Base-by-base conservation (phyloP, 306 rosid species). In the Acacia confusa region DNA sequence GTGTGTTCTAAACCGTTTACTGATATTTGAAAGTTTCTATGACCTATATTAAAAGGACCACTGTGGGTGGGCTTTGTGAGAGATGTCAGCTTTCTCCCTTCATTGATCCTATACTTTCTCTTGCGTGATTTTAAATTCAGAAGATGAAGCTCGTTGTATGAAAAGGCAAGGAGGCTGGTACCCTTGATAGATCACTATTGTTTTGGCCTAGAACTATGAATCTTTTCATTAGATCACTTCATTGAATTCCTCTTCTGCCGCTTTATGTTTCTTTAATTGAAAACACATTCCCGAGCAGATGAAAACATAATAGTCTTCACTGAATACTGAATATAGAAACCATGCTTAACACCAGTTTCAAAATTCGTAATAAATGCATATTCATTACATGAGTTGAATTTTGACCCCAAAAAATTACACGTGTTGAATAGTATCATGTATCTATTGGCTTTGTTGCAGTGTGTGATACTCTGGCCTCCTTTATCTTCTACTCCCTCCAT, bases 181-280 rank as follows among this genome's bases (percentile, higher is more conserved):
- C 20, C 48, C 73, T 68, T 36, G 36, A 22, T 38, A 30, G 48
- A 71, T 82, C 12, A 38, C 24, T 64, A 47, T 48, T 47, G 17
- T 44, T 24, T 41, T 74, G 48, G 77, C 57, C 48, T 47, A 63
- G 53, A 9, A 78, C 43, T 50, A 4, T 64, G 67, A 20, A 25
- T 48, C 40, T 41, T 77, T 63, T 52, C n/a, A 63, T 64, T 72
- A n/a, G 34, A 77, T 52, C 70, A 41, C 76, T 65, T 64, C 20
- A 12, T 65, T 72, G 36, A 40, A 71, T 60, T 41, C 25, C 72
- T 48, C 74, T 55, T 79, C 64, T 27, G 50, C 67, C 36, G 27
- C 71, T 8, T n/a, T 68, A 44, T 53, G 65, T 27, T 6, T 73
- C 64, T 28, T 50, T 22, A 22, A 7, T 57, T 19, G 25, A 24